Percentiles rank a stretch among this genome's conserved stretches.
These are phyloP conservation scores for Neofusicoccum sp. DNA, from an alignment of 2,329 filamentous ascomycete species.

Conservation along the genomic window DNA sequence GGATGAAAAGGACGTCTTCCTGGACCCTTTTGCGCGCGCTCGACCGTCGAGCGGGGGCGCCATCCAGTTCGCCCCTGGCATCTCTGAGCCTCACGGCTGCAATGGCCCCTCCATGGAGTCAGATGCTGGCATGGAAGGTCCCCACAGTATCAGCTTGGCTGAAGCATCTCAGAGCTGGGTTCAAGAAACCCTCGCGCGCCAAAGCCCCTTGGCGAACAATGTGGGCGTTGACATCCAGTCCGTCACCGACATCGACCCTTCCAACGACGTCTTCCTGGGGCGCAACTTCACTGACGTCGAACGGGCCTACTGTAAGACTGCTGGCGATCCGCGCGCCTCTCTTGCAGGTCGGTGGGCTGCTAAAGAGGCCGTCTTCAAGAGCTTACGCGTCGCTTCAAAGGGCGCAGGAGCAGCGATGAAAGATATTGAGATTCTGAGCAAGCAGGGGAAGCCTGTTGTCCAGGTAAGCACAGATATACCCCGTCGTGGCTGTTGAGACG, in stretches of 20 bases:
- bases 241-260: neutral
- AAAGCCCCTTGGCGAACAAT: neutral
- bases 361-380: constrained; percentile 21
- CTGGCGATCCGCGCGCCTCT: constrained; percentile 1
- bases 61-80: neutral
- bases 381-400: neutral
- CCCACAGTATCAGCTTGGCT: too few species aligned
- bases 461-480: neutral
- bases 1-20: neutral
- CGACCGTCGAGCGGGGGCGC: too few species aligned
- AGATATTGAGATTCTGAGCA: constrained; percentile 19
- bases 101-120: neutral
- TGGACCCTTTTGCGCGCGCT: neutral
- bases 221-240: constrained; percentile 1
- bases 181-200: neutral
- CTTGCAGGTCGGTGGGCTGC: constrained; percentile 20
- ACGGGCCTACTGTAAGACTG: neutral
- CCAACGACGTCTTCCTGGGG: constrained; percentile 16
- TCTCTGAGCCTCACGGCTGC: neutral
- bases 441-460: neutral
- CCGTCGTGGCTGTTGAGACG: neutral
- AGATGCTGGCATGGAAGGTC: neutral
- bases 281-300: constrained; percentile 19
- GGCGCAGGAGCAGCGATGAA: constrained; percentile 19
- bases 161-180: too few species aligned